Evolutionary conservation across 2,329 filamentous ascomycete species (phyloP).

Genomic region (Fusarium longipes): DNA sequence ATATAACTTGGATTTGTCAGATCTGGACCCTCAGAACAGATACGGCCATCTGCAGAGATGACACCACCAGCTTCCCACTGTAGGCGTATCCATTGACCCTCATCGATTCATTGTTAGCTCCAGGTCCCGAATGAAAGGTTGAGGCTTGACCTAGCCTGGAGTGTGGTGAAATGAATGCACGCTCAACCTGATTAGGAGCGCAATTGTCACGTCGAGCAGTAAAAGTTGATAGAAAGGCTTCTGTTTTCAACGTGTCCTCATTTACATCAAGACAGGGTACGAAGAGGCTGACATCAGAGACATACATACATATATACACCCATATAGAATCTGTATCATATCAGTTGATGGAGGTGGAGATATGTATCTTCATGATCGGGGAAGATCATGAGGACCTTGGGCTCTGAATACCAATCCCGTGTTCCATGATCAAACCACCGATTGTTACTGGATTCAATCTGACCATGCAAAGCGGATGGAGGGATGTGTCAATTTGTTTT

Average conservation of each 20-base stretch:
- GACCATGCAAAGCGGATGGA: conserved; percentile 11
- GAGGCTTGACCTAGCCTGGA: conserved; percentile 1
- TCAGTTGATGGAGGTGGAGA: conserved; percentile 10
- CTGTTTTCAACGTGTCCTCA: neutral
- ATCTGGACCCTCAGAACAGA: conserved; percentile 36
- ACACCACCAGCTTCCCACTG: conserved; percentile 37
- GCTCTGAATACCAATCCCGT: conserved; percentile 2
- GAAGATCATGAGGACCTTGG: conserved; percentile 10
- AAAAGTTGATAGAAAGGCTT: conserved; percentile 2
- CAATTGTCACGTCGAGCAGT: conserved; percentile 3
- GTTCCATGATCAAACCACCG: conserved; percentile 15
- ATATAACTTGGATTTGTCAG: conserved; percentile 23
- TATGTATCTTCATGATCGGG: conserved; percentile 6
- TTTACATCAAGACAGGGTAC: conserved; percentile 2
- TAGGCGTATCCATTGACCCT: conserved; percentile 5
- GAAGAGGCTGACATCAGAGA: neutral
- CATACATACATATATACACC: neutral
- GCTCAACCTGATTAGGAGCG: conserved; percentile 7
- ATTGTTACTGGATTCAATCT: conserved; percentile 22
- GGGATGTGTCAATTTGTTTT: conserved; percentile 37
- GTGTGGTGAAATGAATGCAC: conserved; percentile 24
- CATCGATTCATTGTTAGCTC: conserved; percentile 10
- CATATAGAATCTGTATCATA: neutral
- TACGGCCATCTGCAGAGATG: conserved; percentile 36
- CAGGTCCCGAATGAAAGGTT: conserved; percentile 16